phyloP scores from a whole-genome alignment of 2,329 filamentous ascomycete species.

The Seiridium cupressi region DNA sequence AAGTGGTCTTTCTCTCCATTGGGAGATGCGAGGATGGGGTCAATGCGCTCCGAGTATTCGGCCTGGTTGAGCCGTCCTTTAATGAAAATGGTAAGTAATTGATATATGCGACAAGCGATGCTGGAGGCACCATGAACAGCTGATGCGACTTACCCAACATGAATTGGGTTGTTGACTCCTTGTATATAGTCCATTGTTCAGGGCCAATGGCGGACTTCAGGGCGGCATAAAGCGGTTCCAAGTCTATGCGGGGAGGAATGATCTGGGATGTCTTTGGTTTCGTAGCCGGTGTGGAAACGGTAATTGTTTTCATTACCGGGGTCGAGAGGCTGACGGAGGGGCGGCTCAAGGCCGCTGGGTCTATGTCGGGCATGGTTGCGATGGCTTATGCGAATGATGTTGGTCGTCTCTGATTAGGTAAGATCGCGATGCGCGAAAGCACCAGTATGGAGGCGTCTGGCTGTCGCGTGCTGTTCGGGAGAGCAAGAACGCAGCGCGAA shows the following conservation, averaged over 20 bases:
- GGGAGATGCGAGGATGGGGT: conserved; percentile 56
- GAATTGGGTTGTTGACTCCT: conserved; percentile 62
- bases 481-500: conserved; percentile 39
- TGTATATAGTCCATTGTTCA: conserved; percentile 65
- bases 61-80: conserved; percentile 62
- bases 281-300: conserved; percentile 46
- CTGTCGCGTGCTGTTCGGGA: conserved; percentile 42
- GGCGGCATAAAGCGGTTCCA: conserved; percentile 62
- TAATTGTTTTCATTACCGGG: conserved; percentile 59
- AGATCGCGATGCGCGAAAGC: conserved; percentile 11
- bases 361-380: conserved; percentile 63
- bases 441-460: conserved; percentile 14
- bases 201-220: conserved; percentile 58
- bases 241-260: conserved; percentile 64
- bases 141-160: conserved; percentile 50
- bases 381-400: conserved; percentile 10
- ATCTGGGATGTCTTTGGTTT: conserved; percentile 62
- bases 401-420: conserved; percentile 10
- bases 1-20: conserved; percentile 61
- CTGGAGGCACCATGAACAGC: no score
- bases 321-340: conserved; percentile 57
- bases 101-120: background rate
- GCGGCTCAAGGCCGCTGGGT: conserved; percentile 67
- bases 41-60: conserved; percentile 59
- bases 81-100: background rate